Base-by-base conservation (phyloP, 169 alveolate genomes). In the Plasmodium vinckei region DNA sequence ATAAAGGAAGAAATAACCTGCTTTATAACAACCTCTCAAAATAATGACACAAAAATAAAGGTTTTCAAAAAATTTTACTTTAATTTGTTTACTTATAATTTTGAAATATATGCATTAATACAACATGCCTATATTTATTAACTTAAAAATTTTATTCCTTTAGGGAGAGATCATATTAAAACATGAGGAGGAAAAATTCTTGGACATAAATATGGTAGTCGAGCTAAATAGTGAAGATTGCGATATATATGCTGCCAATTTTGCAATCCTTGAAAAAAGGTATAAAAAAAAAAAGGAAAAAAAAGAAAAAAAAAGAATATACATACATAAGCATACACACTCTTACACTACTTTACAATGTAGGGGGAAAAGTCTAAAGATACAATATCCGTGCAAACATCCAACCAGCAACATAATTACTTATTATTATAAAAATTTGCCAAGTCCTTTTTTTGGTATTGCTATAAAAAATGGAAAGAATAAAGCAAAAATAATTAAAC, bases 1-100 rank as follows among this genome's bases (percentile, higher is more conserved):
- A 72, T 72, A 56, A 72, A 25, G 19, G 87, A 72, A 61, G 87
- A 72, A 47, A 21, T 72, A 17, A 72, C 69, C n/a, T 46, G 87
- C 9, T 57, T 72, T 15, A 46, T 72, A 72, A 72, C 87, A 42
- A 57, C 9, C 23, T 33, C 5, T 42, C 60, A 9, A 72, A 72
- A 72, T 42, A 47, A 61, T 46, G 19, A 27, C 23, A 70, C 72
- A 46, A 49, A 72, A n/a, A 44, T 72, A 61, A 72, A 72, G 71
- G 87, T 72, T 56, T 15, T n/a, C 56, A 63, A 7, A 51, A 33
- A 6, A 33, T 33, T 33, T 3, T 4, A 33, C 5, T 33, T 33
- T 33, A 15, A 51, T 15, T 13, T 51, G 5, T 51, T 0, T 15
- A n/a, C 25, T 15, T 3, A 2, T 7, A 13, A 51, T 10, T 10